These are phyloP conservation scores for Neurospora intermedia DNA, from an alignment of 495 filamentous ascomycete species.

Conservation along the genomic window DNA sequence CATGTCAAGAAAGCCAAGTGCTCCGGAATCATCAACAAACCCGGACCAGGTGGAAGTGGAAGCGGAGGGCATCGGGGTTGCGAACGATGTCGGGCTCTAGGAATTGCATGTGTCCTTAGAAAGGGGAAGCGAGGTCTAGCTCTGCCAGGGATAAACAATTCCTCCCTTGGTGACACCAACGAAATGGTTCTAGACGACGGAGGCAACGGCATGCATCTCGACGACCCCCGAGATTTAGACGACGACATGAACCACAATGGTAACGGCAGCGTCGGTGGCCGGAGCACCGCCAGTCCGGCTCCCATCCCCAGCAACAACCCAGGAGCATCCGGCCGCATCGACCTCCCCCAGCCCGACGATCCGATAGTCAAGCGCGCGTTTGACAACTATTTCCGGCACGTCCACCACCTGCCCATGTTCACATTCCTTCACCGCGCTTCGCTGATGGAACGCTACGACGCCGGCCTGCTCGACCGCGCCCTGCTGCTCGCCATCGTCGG, in stretches of 20 bases:
- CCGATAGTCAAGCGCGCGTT: conserved; percentile 32
- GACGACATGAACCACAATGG: conserved; percentile 7
- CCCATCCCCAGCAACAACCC: conserved; percentile 12
- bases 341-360: conserved; percentile 24
- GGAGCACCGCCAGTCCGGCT: not conserved
- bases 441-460: conserved; percentile 40
- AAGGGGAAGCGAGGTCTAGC: conserved; percentile 32
- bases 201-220: conserved; percentile 2
- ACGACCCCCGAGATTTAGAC: conserved; percentile 2
- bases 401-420: conserved; percentile 41
- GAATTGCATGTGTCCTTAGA: conserved; percentile 39
- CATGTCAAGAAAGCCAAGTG: conserved; percentile 39
- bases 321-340: conserved; percentile 1
- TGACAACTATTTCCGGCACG: conserved; percentile 37
- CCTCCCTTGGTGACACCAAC: not conserved
- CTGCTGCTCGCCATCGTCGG: conserved; percentile 38
- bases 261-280: conserved; percentile 7
- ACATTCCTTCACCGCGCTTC: conserved; percentile 41
- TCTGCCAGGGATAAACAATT: not conserved
- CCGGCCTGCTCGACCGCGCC: conserved; percentile 35
- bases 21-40: conserved; percentile 33
- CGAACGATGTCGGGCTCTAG: conserved; percentile 34
- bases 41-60: not conserved
- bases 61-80: conserved; percentile 11
- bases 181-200: not conserved